Evolutionary conservation across 2,329 filamentous ascomycete genomes (phyloP).

Genomic region (Ophiostoma himal-ulmi): DNA sequence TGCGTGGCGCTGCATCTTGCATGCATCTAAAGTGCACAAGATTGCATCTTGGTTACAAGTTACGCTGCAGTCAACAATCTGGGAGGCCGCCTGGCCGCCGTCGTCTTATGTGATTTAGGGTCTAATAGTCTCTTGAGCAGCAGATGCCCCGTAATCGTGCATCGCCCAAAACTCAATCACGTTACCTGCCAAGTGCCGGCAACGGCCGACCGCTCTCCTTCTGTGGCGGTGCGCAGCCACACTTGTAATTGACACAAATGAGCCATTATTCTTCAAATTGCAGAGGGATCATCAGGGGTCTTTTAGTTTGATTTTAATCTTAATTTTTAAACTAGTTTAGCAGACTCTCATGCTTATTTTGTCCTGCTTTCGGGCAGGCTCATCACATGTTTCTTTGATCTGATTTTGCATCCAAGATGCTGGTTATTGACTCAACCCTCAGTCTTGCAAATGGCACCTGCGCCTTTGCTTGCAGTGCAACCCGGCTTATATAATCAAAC

Average conservation of each 20-base stretch:
- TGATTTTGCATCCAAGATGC: too few species aligned
- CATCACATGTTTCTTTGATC: not conserved
- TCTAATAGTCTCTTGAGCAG: too few species aligned
- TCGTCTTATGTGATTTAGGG: not conserved
- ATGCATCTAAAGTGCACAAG: not conserved
- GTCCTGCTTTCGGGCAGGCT: not conserved
- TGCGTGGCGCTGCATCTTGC: not conserved
- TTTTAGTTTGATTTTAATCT: not conserved
- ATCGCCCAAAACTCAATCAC: not conserved
- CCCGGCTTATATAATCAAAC: too few species aligned
- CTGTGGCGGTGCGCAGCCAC: constrained; percentile 5
- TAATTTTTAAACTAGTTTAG: not conserved
- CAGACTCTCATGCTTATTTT: not conserved
- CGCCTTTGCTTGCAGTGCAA: too few species aligned
- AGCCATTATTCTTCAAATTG: not conserved
- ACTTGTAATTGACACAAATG: not conserved
- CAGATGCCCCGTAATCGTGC: not conserved
- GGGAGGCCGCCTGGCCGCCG: not conserved
- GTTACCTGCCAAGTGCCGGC: not conserved
- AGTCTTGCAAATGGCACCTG: too few species aligned
- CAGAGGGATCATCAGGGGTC: not conserved
- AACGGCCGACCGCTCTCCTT: not conserved
- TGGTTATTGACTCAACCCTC: too few species aligned
- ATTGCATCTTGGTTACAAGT: not conserved
- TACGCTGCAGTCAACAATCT: not conserved